phyloP scores from a whole-genome alignment of 768 basidiomycete species.

The Lactifluus hygrophoroides region DNA sequence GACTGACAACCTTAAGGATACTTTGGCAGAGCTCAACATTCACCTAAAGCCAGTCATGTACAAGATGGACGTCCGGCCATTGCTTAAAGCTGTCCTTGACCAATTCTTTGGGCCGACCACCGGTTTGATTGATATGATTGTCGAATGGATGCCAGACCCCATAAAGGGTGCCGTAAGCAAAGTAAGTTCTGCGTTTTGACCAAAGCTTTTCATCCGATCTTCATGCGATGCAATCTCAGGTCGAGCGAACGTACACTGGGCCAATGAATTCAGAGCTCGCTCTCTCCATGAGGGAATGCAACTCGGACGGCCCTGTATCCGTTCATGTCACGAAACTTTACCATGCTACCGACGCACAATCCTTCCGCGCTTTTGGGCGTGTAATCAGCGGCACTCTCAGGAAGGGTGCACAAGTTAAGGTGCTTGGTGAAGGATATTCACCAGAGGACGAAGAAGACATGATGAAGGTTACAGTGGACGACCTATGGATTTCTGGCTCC shows the following conservation, averaged over 20 bases:
- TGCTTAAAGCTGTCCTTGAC: conserved; percentile 86
- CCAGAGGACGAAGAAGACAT: conserved; percentile 99
- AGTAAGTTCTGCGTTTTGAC: conserved; percentile 30
- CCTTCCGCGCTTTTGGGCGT: conserved; percentile 93
- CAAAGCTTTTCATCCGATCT: background rate
- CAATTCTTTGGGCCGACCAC: conserved; percentile 93
- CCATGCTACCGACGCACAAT: conserved; percentile 93
- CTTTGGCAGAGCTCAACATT: conserved; percentile 71
- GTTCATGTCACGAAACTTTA: conserved; percentile 92
- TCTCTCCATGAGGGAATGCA: conserved; percentile 71
- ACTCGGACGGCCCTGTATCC: conserved; percentile 81
- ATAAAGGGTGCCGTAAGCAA: conserved; percentile 48
- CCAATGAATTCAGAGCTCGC: conserved; percentile 77
- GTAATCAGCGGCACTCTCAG: conserved; percentile 86
- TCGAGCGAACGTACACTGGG: conserved; percentile 82
- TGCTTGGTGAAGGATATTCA: conserved; percentile 96
- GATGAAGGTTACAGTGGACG: conserved; percentile 76
- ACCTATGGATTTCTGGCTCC: conserved; percentile 85
- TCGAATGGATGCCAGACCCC: conserved; percentile 84
- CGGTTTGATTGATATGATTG: conserved; percentile 89
- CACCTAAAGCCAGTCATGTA: conserved; percentile 86
- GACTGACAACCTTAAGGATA: conserved; percentile 76
- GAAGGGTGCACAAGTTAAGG: conserved; percentile 81
- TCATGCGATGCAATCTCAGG: conserved; percentile 31
- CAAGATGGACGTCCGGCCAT: conserved; percentile 96